Conservation (phyloP, 148 eudicot genomes). For the Nepenthes mirabilis region DNA sequence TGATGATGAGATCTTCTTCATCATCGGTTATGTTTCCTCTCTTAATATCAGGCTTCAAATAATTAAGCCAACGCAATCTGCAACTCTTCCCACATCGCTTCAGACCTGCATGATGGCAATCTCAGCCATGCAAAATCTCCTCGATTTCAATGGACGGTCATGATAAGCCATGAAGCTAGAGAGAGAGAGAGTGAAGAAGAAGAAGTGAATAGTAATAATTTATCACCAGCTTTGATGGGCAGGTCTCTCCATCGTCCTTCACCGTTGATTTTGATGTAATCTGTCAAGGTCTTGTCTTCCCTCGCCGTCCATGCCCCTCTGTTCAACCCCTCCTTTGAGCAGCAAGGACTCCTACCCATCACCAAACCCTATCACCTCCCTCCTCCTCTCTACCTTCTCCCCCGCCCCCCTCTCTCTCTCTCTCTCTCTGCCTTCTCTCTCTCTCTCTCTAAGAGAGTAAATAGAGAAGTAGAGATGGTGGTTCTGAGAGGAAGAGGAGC, state of each 20-base stretch:
- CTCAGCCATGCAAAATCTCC: not conserved
- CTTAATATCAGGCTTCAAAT: slow-evolving; percentile 27
- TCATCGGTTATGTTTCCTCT: slow-evolving; percentile 26
- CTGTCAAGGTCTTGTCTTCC: slow-evolving; percentile 6
- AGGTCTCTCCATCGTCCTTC: slow-evolving; percentile 8
- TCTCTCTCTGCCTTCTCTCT: no score
- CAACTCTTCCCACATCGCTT: slow-evolving; percentile 35
- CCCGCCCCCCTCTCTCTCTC: not conserved
- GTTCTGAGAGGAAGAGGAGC: no score
- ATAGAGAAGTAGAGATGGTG: no score
- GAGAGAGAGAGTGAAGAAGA: no score
- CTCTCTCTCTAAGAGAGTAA: no score
- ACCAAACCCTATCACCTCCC: no score
- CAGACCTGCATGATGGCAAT: slow-evolving; percentile 6
- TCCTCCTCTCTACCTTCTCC: not conserved
- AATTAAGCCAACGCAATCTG: slow-evolving; percentile 33
- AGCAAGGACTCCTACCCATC: slow-evolving; percentile 8
- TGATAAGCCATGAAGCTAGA: not conserved
- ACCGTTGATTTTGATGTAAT: slow-evolving; percentile 5
- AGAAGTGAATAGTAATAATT: not conserved
- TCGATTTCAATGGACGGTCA: not conserved
- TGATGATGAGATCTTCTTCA: slow-evolving; percentile 30
- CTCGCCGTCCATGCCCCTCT: slow-evolving; percentile 5
- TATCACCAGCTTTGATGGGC: slow-evolving; percentile 5
- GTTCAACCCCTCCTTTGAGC: slow-evolving; percentile 2